Evolutionary conservation across 139 green algal genomes (phyloP), one percentile per base, ranked within the genome.

Genomic region (Desmodesmus armatus): DNA sequence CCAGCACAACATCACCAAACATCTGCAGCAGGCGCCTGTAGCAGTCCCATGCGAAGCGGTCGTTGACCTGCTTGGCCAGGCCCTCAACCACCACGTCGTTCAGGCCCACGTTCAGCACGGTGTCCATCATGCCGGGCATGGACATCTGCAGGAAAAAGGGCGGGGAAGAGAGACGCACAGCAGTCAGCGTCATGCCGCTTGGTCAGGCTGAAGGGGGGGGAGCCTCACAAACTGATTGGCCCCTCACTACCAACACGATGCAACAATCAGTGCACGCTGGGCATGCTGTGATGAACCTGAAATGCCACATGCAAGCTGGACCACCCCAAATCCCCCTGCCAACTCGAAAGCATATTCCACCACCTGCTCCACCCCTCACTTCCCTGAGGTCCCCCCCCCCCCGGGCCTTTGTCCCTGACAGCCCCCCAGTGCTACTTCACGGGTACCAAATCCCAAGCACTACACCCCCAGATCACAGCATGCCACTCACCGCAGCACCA

Each of bases 91-190:
- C 88, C 5, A 33, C 78, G 72, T 98, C 95, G 88, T 98, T 98
- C 19, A 98, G 86, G 41, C 95, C 95, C 53, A 98, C 87, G 88
- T 98, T 98, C 29, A 98, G 91, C 44, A 98, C 95, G 1, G 95
- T 98, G 91, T 98, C 93, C 95, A 98, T 98, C 95, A 98, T 98
- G 67, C 95, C 95, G 49, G 92, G 92, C 92, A 94, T 95, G 37
- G 88, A 96, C 37, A 95, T 84, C 15, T 13, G 51, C 15, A 13
- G 51, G 51, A 13, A 75, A 47, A 25, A 15, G 43, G 31, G 66
- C 4, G 17, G 66, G 11, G 66, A 7, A 6, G 66, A 27, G 19
- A 0, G 0, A 75, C 11, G 35, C 66, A 75, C n/a, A n/a, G n/a
- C n/a, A n/a, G n/a, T n/a, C n/a, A n/a, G n/a, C n/a, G n/a, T n/a